A percentile compares a stretch with the other conserved stretches of the same genome.
These are phyloP conservation scores for Rehmannia glutinosa DNA, from an alignment of 257 asterid species.

Conservation along the genomic window DNA sequence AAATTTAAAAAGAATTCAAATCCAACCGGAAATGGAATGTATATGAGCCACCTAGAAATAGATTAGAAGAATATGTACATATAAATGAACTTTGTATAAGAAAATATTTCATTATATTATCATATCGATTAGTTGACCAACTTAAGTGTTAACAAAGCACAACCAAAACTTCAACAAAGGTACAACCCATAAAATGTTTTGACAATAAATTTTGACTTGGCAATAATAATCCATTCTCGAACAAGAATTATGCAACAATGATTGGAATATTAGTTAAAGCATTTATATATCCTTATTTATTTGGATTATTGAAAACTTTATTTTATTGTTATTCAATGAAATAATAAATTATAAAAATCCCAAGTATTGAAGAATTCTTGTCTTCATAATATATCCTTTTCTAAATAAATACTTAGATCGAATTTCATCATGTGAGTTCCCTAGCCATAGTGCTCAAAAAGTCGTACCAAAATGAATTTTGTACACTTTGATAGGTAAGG, in stretches of 20 bases:
- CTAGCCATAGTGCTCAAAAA: slow-evolving; percentile 12
- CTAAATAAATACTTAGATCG: background rate
- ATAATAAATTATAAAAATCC: background rate
- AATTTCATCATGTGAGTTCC: slow-evolving; percentile 19
- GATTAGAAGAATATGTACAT: no score
- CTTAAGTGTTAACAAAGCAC: background rate
- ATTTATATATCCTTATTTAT: background rate
- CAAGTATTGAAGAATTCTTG: background rate
- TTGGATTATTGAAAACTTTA: no score
- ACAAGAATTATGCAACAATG: slow-evolving; percentile 2
- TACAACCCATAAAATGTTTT: no score
- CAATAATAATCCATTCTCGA: background rate
- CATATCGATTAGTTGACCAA: no score
- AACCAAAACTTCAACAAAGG: no score
- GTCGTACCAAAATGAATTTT: slow-evolving; percentile 9
- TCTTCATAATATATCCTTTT: background rate
- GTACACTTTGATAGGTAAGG: background rate
- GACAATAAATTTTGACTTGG: background rate
- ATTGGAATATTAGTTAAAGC: slow-evolving; percentile 8
- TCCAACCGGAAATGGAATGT: no score
- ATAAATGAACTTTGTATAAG: no score
- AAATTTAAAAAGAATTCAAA: no score
- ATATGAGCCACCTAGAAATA: no score
- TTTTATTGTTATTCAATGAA: background rate
- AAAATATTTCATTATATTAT: no score